Percentiles rank a stretch among this genome's conserved stretches.
These are phyloP conservation scores for Gossypium stocksii DNA, from an alignment of 345 rosid genomes.

Conservation along the genomic window DNA sequence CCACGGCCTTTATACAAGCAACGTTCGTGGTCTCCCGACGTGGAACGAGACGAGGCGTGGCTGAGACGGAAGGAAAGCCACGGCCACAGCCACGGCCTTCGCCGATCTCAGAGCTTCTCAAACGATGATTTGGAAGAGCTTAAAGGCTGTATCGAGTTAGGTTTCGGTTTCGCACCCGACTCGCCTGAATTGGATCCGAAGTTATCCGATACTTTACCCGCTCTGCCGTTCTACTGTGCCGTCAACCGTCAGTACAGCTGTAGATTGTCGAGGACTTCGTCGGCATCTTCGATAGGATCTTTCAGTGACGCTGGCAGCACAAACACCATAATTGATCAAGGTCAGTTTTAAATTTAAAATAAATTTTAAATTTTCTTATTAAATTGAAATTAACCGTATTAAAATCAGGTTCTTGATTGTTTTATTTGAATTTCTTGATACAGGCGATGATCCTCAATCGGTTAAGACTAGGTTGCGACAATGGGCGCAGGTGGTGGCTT, in stretches of 20 bases:
- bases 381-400: neutral
- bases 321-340: conserved; percentile 54
- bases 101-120: conserved; percentile 52
- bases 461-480: conserved; percentile 71
- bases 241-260: conserved; percentile 54
- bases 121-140: conserved; percentile 85
- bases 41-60: conserved; percentile 75
- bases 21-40: conserved; percentile 78
- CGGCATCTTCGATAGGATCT: conserved; percentile 49
- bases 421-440: neutral
- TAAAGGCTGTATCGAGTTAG: conserved; percentile 74
- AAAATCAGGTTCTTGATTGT: neutral
- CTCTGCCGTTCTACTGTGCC: conserved; percentile 66
- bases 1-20: conserved; percentile 46
- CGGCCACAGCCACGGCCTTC: conserved; percentile 1
- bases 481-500: conserved; percentile 90
- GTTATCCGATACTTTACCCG: conserved; percentile 62
- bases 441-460: conserved; percentile 69
- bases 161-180: conserved; percentile 68
- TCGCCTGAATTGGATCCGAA: conserved; percentile 68
- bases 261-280: conserved; percentile 55
- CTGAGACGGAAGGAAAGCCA: conserved; percentile 38
- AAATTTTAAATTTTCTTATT: neutral
- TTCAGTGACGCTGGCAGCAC: conserved; percentile 37
- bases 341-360: conserved; percentile 19